These are phyloP conservation scores for Heterobasidion irregulare DNA, from an alignment of 1,284 basidiomycete species.

Conservation along the genomic window DNA sequence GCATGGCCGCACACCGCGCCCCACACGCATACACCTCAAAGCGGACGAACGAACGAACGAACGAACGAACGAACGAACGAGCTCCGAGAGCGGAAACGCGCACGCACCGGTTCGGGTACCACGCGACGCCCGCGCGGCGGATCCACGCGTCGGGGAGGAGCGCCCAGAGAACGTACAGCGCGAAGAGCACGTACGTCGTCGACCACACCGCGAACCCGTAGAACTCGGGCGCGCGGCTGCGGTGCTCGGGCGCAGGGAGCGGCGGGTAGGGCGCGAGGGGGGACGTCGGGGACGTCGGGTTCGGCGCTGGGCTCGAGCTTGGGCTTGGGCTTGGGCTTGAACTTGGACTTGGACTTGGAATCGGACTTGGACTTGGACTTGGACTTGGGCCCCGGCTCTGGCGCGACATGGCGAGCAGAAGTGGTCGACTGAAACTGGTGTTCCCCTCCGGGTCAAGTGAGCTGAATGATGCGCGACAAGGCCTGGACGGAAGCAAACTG, in stretches of 20 bases:
- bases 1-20: too few species aligned
- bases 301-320: background rate
- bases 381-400: too few species aligned
- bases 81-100: background rate
- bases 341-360: too few species aligned
- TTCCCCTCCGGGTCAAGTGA: too few species aligned
- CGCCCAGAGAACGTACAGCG: constrained; percentile 64
- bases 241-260: constrained; percentile 29
- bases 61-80: background rate
- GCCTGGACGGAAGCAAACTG: too few species aligned
- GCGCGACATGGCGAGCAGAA: too few species aligned
- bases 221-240: constrained; percentile 69
- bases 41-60: background rate
- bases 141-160: constrained; percentile 47
- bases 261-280: constrained; percentile 47
- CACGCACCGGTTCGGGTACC: constrained; percentile 79
- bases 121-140: constrained; percentile 56
- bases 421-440: too few species aligned
- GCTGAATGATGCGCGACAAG: too few species aligned
- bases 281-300: constrained; percentile 42
- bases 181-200: constrained; percentile 65
- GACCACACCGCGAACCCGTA: constrained; percentile 85
- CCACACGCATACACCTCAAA: background rate
- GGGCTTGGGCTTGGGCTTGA: too few species aligned
- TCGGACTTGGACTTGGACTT: too few species aligned